Base-by-base conservation (phyloP, 2,329 filamentous ascomycete genomes). In the Penicillium hesseltinei region DNA sequence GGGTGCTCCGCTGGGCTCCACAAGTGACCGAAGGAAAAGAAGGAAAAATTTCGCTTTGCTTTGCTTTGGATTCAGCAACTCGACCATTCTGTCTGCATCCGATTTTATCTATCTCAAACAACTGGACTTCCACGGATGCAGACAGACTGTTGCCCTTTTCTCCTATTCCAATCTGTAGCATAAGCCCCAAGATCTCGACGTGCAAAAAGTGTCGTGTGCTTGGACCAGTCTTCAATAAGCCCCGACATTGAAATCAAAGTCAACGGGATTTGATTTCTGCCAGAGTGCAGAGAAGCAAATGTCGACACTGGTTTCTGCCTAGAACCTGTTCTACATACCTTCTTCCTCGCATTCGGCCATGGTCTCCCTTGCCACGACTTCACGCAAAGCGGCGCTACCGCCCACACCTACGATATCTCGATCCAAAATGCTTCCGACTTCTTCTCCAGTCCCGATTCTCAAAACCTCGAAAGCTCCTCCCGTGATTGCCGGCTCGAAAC, bases 361-460 rank as follows among this genome's bases (percentile, higher is more conserved):
- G 73, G 71, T 72, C 50, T 68, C 71, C 56, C 61, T 75, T 60
- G 66, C 67, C 62, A 67, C 70, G 45, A 55, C 66, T 40, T 65
- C 66, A 55, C 65, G 57, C 61, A 67, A 61, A 64, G 51, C 65
- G 65, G 66, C 65, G 53, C 64, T 66, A 56, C 65, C 66, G 51
- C 51, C 64, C 56, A 66, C 63, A 55, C 64, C 62, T 35, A 40
- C 63, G 40, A 48, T 59, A 49, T 60, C 65, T 52, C 61, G 61
- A 44, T 65, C 69, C 50, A 73, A 69, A 61, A 74, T 73, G 72
- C 61, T 69, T 15, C 60, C 63, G 29, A 57, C 67, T 21, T 70
- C 73, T 4, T 70, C 70, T 29, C 70, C 71, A 47, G 66, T 69
- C 33, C 71, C 74, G 31, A 76, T 75, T 40, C 61, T 75, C 43